Percentiles rank a stretch among this genome's conserved stretches.
These are phyloP conservation scores for Russula brevipes DNA, from an alignment of 768 basidiomycete species.

Conservation along the genomic window DNA sequence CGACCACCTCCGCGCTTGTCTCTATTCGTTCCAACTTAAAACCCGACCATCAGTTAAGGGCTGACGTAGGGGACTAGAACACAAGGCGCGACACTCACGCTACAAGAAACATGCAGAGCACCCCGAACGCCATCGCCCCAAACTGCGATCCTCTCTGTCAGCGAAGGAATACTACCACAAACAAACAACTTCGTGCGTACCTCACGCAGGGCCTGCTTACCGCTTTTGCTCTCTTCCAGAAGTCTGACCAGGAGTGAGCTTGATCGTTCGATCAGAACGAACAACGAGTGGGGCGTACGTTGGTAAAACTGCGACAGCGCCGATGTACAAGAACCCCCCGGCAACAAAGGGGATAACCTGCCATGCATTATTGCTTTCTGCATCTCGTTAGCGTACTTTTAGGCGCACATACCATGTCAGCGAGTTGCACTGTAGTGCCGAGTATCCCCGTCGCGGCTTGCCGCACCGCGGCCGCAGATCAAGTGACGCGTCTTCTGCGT, in stretches of 20 bases:
- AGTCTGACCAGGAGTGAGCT: conserved; percentile 43
- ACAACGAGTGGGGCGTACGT: conserved; percentile 51
- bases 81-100: conserved; percentile 55
- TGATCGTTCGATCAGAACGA: conserved; percentile 13
- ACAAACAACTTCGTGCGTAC: conserved; percentile 37
- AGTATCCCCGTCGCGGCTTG: conserved; percentile 72
- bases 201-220: conserved; percentile 86
- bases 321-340: conserved; percentile 90
- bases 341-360: conserved; percentile 88
- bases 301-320: conserved; percentile 85
- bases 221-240: conserved; percentile 82
- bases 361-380: conserved; percentile 20
- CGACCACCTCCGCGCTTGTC: conserved; percentile 21
- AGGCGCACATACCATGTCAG: conserved; percentile 66
- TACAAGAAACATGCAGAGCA: conserved; percentile 86
- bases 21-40: conserved; percentile 74
- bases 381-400: conserved; percentile 15
- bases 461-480: conserved; percentile 71
- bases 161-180: not conserved
- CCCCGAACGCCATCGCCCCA: conserved; percentile 86
- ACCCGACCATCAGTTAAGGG: conserved; percentile 21
- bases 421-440: conserved; percentile 73
- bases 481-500: conserved; percentile 35
- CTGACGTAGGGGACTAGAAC: conserved; percentile 9
- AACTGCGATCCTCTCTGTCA: conserved; percentile 49